phyloP scores from a whole-genome alignment of 352 stramenopile species.

The Halophytophthora batemanensis region DNA sequence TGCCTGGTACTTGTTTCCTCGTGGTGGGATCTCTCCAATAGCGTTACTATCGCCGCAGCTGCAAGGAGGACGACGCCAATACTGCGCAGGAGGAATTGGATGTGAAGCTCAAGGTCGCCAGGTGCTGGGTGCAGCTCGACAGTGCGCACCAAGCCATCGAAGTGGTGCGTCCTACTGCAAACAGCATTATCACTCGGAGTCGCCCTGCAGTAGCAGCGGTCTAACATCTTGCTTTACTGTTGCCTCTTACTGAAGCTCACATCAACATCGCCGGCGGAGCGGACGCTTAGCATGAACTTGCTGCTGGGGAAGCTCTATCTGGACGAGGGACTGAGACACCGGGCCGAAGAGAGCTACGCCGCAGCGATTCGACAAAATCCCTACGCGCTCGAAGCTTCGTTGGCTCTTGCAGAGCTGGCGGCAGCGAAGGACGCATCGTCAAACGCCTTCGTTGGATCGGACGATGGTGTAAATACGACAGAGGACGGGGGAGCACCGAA shows the following conservation, averaged over 20 bases:
- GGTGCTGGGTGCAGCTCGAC: slow-evolving; percentile 62
- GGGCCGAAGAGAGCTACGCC: slow-evolving; percentile 63
- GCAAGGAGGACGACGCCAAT: slow-evolving; percentile 18
- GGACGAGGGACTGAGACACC: slow-evolving; percentile 51
- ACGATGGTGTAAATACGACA: slow-evolving; percentile 7
- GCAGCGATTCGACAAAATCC: slow-evolving; percentile 59
- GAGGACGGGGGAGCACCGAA: slow-evolving; percentile 7
- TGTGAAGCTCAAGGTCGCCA: slow-evolving; percentile 62
- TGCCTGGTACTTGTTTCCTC: slow-evolving; percentile 4
- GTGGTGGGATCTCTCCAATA: slow-evolving; percentile 6
- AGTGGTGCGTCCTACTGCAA: slow-evolving; percentile 33
- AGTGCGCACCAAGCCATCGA: slow-evolving; percentile 57
- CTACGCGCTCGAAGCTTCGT: slow-evolving; percentile 76
- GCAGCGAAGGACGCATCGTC: slow-evolving; percentile 36
- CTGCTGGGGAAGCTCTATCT: slow-evolving; percentile 66
- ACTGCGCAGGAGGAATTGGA: slow-evolving; percentile 23
- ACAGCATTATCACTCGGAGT: neutral
- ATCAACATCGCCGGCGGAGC: slow-evolving; percentile 31
- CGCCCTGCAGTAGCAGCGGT: neutral
- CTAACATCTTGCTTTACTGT: neutral
- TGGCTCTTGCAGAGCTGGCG: slow-evolving; percentile 61
- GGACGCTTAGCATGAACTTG: slow-evolving; percentile 59
- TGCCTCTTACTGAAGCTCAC: slow-evolving; percentile 59
- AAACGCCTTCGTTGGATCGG: slow-evolving; percentile 22
- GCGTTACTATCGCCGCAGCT: slow-evolving; percentile 29